Conservation (phyloP, 1,139 yeast genomes). For the Yamadazyma dushanensis region DNA sequence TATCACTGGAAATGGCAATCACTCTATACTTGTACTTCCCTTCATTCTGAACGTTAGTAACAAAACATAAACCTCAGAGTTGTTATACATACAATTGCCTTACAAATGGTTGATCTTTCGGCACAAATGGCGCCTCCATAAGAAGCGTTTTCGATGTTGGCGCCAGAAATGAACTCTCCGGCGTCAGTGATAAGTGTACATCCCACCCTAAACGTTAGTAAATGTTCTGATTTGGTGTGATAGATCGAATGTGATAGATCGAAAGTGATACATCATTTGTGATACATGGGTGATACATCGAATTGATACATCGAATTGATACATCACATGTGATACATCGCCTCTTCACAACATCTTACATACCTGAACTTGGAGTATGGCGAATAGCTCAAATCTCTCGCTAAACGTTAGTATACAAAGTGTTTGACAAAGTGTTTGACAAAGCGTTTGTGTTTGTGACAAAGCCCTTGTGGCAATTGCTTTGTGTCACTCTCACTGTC, state of each 20-base stretch:
- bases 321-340: no score
- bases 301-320: no score
- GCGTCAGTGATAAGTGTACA: slow-evolving; percentile 61
- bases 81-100: slow-evolving; percentile 50
- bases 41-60: slow-evolving; percentile 27
- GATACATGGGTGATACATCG: no score
- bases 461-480: no score
- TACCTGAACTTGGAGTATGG: slow-evolving; percentile 81
- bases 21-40: slow-evolving; percentile 53
- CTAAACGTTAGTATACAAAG: slow-evolving; percentile 21
- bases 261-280: no score
- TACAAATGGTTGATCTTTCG: slow-evolving; percentile 75
- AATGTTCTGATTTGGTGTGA: no score
- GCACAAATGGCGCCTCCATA: slow-evolving; percentile 92
- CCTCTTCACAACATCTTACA: no score
- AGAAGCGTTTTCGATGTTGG: slow-evolving; percentile 91
- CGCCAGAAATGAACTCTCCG: slow-evolving; percentile 62
- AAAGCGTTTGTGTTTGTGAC: no score
- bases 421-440: no score
- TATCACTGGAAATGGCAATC: slow-evolving; percentile 72
- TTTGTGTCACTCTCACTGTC: no score
- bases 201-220: slow-evolving; percentile 66
- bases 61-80: not conserved
- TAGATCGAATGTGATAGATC: no score
- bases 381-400: slow-evolving; percentile 60